Base-by-base conservation (phyloP, 371 early-diverging fungal genomes). In the Circinella minor region DNA sequence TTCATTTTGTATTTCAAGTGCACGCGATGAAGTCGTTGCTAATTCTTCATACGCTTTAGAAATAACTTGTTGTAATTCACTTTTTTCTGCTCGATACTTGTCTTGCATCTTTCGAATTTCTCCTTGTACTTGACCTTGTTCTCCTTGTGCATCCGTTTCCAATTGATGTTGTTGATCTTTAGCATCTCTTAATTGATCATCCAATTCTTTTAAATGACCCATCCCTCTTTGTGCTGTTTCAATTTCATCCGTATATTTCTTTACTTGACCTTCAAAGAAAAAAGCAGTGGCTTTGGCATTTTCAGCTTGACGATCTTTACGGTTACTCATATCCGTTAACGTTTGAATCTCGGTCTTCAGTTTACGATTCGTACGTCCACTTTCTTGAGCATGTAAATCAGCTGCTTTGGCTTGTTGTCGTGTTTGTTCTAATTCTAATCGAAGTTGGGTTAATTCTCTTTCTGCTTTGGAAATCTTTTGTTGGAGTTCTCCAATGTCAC, bases 221-320 rank as follows among this genome's bases (percentile, higher is more conserved):
- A 84, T 82, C 2, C 85, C 85, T 43, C 77, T 75, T 49, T 74
- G 71, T 36, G 85, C 85, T 8, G 77, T 81, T 43, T 79, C 85
- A 38, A 84, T 84, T 64, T 84, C 85, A 49, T 84, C 85, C 70
- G 74, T 81, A 51, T 82, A 84, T 46, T 84, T 84, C 60, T 82
- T 84, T 15, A 84, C 79, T 66, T 84, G 85, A 4, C 85, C 81
- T 61, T 84, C 82, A 67, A 84, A 82, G 55, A 84, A 84, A 67
- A 84, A 84, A 3, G 85, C 81, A 1, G 82, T 84, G 17, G 85
- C 85, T 54, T 84, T 84, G 3, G 85, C 79, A 68, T 84, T 82
- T 48, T 84, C 85, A 6, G 82, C 82, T 39, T 84, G 85, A 55
- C 85, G 73, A 67, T 84, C 85, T 65, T 84, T 84, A 46, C 85